Evolutionary conservation across 306 rosid genomes (phyloP).

Genomic region (Clitoria ternatea): DNA sequence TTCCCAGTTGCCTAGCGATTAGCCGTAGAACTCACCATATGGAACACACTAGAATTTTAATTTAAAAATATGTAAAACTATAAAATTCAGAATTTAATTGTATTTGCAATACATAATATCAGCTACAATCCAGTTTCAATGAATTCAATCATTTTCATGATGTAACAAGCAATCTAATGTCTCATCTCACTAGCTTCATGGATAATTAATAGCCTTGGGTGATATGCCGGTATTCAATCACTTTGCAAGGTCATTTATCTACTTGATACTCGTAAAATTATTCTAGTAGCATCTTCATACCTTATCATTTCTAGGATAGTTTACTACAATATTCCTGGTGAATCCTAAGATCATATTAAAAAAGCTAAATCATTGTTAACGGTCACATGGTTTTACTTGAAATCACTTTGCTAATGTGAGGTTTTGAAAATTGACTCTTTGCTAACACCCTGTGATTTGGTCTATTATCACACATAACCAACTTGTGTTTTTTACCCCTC

Average conservation of each 20-base stretch:
- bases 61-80: constrained; percentile 7
- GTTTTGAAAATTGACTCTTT: background rate
- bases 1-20: constrained; percentile 3
- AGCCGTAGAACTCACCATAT: constrained; percentile 21
- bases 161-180: background rate
- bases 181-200: background rate
- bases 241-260: too few relatives aligned
- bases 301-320: background rate
- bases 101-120: background rate
- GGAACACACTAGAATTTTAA: constrained; percentile 1
- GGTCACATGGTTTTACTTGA: background rate
- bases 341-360: background rate
- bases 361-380: background rate
- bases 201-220: background rate
- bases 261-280: background rate
- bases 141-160: background rate
- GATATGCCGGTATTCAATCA: too few relatives aligned
- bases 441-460: background rate
- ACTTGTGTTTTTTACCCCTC: background rate
- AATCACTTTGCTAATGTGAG: background rate
- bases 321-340: background rate
- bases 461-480: background rate
- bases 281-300: background rate
- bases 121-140: constrained; percentile 1
- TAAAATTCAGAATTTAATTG: background rate